Conservation (phyloP, 106 monocot genomes). For the Allium fistulosum region DNA sequence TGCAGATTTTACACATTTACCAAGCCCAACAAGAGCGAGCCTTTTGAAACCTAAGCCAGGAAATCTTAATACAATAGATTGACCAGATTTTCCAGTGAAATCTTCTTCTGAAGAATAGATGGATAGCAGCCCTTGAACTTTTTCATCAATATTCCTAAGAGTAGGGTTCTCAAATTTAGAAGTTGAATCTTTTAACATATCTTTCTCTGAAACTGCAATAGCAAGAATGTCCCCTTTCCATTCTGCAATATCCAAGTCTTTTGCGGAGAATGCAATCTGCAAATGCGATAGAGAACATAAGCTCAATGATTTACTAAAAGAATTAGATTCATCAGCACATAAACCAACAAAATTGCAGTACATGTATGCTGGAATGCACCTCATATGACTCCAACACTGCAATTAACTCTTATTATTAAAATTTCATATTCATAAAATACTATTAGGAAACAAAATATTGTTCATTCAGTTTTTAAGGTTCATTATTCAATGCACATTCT, state of each 20-base stretch:
- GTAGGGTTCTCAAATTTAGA: slow-evolving; percentile 50
- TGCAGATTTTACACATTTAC: slow-evolving; percentile 14
- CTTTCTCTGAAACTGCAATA: slow-evolving; percentile 55
- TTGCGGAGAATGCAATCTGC: slow-evolving; percentile 58
- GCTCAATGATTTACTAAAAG: no score
- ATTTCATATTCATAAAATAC: no score
- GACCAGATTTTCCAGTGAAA: slow-evolving; percentile 67
- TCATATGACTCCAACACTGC: no score
- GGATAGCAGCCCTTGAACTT: slow-evolving; percentile 44
- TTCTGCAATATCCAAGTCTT: slow-evolving; percentile 51
- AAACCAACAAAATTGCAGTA: no score
- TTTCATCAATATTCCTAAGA: slow-evolving; percentile 50
- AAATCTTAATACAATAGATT: slow-evolving; percentile 53
- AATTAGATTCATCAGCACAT: no score
- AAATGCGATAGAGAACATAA: not conserved
- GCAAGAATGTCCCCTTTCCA: slow-evolving; percentile 83
- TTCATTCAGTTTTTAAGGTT: no score
- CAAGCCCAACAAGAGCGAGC: slow-evolving; percentile 49
- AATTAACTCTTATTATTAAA: no score
- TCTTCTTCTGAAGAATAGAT: slow-evolving; percentile 59
- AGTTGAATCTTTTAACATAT: slow-evolving; percentile 45
- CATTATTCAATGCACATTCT: no score
- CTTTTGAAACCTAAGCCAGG: slow-evolving; percentile 58
- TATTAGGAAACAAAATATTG: no score
- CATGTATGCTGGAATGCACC: no score